Evolutionary conservation across 2,329 filamentous ascomycete genomes (phyloP), one percentile per base, ranked within the genome.

Genomic region (Knoxdaviesia capensis): DNA sequence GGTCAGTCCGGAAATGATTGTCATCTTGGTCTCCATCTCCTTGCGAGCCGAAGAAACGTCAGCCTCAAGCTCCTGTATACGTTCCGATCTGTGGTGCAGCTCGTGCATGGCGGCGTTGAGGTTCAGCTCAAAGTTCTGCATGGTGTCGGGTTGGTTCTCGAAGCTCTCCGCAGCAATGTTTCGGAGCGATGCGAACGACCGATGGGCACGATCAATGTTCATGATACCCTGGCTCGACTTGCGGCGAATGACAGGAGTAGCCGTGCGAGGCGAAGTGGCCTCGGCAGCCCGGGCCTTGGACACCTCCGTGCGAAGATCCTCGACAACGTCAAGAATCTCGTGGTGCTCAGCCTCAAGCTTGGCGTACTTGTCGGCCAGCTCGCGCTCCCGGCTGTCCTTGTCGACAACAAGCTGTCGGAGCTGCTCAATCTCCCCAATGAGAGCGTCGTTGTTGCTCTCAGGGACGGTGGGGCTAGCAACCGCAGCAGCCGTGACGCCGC

Each of bases 21-120:
- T 83, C 66, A 88, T 86, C 71, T 98, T 98, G 47, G 74, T 78
- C 55, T 98, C 90, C 80, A 96, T 93, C 58, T 98, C 90, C 63
- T 86, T 94, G 64, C 84, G 90, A 28, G 86, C 74, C 4, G 75
- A 77, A 30, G 77, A 66, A 44, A 94, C 73, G 50, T 94, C 88
- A 5, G 77, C 76, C 58, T 98, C 90, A 9, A 98, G 67, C 51
- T 87, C 78, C 53, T 92, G 83, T 42, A 94, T 87, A 31, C 87
- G 77, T 56, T 96, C 87, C 35, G 87, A 87, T 36, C 87, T 77
- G 7, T 69, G 69, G 48, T 94, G 81, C 33, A 98, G 67, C 56
- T 98, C 90, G 51, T 90, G 83, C 77, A 94, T 88, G 44, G 88
- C 85, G 2, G 84, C 73, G 53, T 90, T 90, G 36, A 98, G 64